Conservation (phyloP, 306 rosid genomes). For the Glycine tomentella region DNA sequence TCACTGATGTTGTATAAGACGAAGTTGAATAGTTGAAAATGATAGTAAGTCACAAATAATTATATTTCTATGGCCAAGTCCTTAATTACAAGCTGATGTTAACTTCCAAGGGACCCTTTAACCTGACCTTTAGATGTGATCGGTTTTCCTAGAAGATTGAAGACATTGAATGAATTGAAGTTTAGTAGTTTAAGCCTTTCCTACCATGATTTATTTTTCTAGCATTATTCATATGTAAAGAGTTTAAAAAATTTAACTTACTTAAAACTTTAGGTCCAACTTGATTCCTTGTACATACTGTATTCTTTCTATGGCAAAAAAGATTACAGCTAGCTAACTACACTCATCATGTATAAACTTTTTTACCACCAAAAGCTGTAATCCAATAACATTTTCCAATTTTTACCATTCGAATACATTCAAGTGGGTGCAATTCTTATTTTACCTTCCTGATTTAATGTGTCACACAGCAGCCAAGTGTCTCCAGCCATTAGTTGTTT, state of each 20-base stretch:
- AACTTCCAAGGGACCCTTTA: constrained; percentile 10
- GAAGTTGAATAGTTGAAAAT: constrained; percentile 45
- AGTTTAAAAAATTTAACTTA: neutral
- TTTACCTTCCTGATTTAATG: constrained; percentile 37
- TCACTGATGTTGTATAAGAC: constrained; percentile 40
- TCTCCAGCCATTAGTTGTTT: constrained; percentile 44
- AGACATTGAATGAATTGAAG: neutral
- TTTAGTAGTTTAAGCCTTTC: neutral
- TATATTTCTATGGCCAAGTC: constrained; percentile 24
- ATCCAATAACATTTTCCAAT: constrained; percentile 18
- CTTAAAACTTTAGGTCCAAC: neutral
- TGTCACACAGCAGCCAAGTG: constrained; percentile 40
- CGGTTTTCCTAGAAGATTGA: constrained; percentile 7
- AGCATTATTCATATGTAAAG: too few species aligned
- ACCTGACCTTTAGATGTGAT: constrained; percentile 31
- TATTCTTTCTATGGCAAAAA: neutral
- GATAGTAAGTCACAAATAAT: constrained; percentile 44
- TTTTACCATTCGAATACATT: constrained; percentile 32
- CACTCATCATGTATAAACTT: constrained; percentile 27
- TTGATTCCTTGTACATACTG: neutral
- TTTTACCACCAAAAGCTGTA: constrained; percentile 41
- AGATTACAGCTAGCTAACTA: constrained; percentile 34
- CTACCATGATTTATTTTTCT: constrained; percentile 6
- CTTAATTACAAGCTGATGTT: constrained; percentile 43
- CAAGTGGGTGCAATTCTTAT: constrained; percentile 37